Evolutionary conservation across 805 yeast species (phyloP).

Genomic region (Pichia rugopelliculosa): DNA sequence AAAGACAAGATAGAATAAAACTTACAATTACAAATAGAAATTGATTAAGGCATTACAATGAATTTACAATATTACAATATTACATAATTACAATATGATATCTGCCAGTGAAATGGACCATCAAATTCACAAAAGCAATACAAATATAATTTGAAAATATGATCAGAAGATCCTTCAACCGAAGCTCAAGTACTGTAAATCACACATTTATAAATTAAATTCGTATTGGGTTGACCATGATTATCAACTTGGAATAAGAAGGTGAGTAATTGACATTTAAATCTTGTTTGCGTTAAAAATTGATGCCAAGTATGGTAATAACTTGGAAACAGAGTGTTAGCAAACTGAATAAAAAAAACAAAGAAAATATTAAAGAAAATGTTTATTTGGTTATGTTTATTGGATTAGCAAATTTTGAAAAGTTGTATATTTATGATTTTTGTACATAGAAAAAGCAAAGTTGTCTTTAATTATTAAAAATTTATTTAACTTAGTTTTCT

Average conservation of each 20-base stretch:
- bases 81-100: constrained; percentile 26
- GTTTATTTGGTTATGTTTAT: not conserved
- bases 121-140: constrained; percentile 33
- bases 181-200: constrained; percentile 14
- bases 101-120: constrained; percentile 67
- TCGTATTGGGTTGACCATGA: constrained; percentile 4
- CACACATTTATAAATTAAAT: not conserved
- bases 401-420: not conserved
- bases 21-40: not conserved
- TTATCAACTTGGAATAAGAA: constrained; percentile 21
- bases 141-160: not conserved
- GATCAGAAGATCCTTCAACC: constrained; percentile 12
- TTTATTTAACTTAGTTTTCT: constrained; percentile 49
- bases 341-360: constrained; percentile 42
- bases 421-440: constrained; percentile 9
- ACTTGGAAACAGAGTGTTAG: constrained; percentile 90
- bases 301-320: constrained; percentile 63
- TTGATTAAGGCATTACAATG: not conserved
- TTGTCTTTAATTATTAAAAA: constrained; percentile 11
- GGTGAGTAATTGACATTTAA: constrained; percentile 67
- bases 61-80: not conserved
- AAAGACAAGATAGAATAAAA: too few species aligned
- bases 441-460: constrained; percentile 21
- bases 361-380: not conserved
- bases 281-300: constrained; percentile 86